phyloP scores from a whole-genome alignment of 164 flowering plant genomes.

The Vitis cinerea region DNA sequence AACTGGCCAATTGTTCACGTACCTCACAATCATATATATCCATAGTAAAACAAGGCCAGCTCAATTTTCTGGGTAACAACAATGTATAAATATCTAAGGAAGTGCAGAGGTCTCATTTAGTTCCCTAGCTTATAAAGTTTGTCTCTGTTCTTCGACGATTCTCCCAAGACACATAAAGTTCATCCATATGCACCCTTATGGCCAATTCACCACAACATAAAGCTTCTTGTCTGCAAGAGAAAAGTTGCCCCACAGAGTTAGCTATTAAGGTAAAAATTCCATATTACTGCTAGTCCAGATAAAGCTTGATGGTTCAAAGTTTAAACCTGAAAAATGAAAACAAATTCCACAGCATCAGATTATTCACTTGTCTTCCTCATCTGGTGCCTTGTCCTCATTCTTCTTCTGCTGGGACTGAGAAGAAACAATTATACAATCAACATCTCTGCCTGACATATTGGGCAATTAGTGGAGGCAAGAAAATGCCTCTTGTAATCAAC shows the following conservation, averaged over 20 bases:
- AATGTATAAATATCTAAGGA: too few species aligned
- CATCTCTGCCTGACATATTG: background rate
- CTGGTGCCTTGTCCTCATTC: constrained; percentile 44
- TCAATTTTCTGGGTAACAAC: too few species aligned
- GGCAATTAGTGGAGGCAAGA: background rate
- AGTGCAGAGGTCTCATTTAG: too few species aligned
- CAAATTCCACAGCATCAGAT: background rate
- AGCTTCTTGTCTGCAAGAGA: constrained; percentile 7
- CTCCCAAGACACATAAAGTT: background rate
- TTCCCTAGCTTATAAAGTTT: too few species aligned
- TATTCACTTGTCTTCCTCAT: constrained; percentile 40
- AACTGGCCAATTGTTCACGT: too few species aligned
- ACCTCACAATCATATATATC: background rate
- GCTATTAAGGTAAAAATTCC: too few species aligned
- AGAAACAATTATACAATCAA: background rate
- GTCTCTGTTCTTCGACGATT: constrained; percentile 2
- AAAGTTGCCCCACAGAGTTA: background rate
- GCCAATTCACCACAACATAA: background rate
- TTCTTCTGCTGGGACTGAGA: constrained; percentile 36
- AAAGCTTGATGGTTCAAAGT: background rate
- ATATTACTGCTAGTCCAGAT: too few species aligned
- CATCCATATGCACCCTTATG: background rate
- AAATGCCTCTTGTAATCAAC: background rate
- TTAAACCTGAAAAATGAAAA: constrained; percentile 5
- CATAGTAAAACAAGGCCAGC: background rate